A percentile compares a stretch with the other conserved stretches of the same genome.
These are phyloP conservation scores for Mycosarcoma mackinlayi DNA, from an alignment of 1,284 basidiomycete genomes.

Conservation along the genomic window DNA sequence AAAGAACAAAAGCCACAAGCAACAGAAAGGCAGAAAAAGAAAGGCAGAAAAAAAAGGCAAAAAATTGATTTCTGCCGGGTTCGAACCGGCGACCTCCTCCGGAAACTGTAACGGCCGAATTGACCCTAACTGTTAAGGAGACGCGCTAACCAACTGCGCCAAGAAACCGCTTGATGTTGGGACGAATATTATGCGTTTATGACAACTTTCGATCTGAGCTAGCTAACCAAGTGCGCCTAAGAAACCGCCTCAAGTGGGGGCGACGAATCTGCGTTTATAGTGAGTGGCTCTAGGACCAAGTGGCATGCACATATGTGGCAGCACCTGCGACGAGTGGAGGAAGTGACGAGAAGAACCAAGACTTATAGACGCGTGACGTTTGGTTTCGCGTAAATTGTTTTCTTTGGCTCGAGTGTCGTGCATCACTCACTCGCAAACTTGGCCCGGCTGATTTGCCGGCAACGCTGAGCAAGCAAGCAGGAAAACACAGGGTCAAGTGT, in stretches of 20 bases:
- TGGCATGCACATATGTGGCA: too few relatives aligned
- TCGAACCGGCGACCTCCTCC: slow-evolving; percentile 59
- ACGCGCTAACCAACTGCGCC: slow-evolving; percentile 56
- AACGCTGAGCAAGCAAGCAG: slow-evolving; percentile 17
- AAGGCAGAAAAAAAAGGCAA: slow-evolving; percentile 21
- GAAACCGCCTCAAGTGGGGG: too few relatives aligned
- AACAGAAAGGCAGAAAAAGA: not conserved
- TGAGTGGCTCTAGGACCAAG: too few relatives aligned
- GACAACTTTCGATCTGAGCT: too few relatives aligned
- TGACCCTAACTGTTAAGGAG: slow-evolving; percentile 49
- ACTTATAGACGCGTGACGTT: slow-evolving; percentile 7
- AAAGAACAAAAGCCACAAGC: not conserved
- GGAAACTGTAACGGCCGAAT: slow-evolving; percentile 48
- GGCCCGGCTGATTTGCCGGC: slow-evolving; percentile 1
- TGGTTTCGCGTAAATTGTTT: slow-evolving; percentile 3
- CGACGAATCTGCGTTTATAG: too few relatives aligned
- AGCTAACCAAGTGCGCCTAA: too few relatives aligned
- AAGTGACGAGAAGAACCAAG: too few relatives aligned
- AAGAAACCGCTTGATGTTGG: slow-evolving; percentile 30
- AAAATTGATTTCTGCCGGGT: slow-evolving; percentile 54
- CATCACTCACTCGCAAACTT: not conserved
- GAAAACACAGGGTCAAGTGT: not conserved
- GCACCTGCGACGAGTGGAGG: too few relatives aligned
- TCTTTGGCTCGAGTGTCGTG: not conserved
- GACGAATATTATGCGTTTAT: too few relatives aligned